Conservation (phyloP, 176 grass and related monocot species). For the maize (Zea mays) region DNA sequence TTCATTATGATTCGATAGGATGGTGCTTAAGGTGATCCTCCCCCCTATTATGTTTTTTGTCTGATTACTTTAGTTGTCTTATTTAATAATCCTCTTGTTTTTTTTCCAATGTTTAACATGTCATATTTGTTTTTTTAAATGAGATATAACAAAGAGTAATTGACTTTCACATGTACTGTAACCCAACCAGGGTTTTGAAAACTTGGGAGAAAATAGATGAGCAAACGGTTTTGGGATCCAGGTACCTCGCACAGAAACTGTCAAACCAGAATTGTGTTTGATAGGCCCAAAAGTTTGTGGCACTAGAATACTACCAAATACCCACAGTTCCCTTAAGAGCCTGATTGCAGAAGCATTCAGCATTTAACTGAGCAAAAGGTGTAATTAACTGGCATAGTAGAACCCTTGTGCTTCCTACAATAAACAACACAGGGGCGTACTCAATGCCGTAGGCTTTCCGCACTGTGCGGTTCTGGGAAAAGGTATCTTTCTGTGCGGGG, state of each 20-base stretch:
- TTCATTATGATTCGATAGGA: constrained; percentile 91
- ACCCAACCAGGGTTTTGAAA: background rate
- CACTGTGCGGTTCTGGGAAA: too few relatives aligned
- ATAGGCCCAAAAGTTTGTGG: background rate
- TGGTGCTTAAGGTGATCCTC: constrained; percentile 70
- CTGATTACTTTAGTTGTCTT: constrained; percentile 4
- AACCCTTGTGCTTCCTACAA: background rate
- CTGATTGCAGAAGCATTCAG: constrained; percentile 1
- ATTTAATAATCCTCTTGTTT: background rate
- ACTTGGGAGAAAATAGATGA: background rate
- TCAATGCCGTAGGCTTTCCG: too few relatives aligned
- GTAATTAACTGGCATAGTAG: background rate
- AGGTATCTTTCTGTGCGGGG: too few relatives aligned
- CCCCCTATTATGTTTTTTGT: constrained; percentile 20
- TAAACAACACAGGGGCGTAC: too few relatives aligned
- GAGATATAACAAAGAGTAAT: background rate
- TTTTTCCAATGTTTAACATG: background rate
- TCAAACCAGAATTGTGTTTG: background rate
- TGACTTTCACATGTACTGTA: background rate
- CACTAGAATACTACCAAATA: background rate
- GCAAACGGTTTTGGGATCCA: background rate
- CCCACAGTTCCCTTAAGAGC: background rate
- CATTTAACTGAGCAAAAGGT: background rate
- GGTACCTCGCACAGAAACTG: background rate
- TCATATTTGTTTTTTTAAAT: background rate